phyloP scores from a whole-genome alignment of 495 filamentous ascomycete species.

The Bacidia gigantensis region DNA sequence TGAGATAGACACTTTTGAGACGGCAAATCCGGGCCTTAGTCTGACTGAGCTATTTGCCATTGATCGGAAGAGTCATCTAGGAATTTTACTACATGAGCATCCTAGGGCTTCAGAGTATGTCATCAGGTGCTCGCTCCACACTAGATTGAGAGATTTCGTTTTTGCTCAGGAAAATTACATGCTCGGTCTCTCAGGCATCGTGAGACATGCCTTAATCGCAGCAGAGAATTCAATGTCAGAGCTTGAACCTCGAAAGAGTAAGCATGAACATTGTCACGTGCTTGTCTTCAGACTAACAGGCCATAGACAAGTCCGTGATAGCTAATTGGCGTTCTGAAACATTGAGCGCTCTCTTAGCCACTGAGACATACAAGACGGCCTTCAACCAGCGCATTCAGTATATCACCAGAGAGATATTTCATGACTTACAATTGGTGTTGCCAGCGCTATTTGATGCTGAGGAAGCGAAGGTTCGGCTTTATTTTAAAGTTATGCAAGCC shows the following conservation, averaged over 20 bases:
- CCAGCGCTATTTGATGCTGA: not conserved
- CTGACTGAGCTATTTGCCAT: not conserved
- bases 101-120: constrained; percentile 5
- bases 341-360: constrained; percentile 3
- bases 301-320: constrained; percentile 5
- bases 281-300: not conserved
- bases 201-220: not conserved
- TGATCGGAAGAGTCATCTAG: not conserved
- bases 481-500: not conserved
- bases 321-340: constrained; percentile 15
- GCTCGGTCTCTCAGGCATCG: not conserved
- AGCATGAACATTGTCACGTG: not conserved
- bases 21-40: not conserved
- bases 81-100: not conserved
- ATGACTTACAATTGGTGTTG: not conserved
- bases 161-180: not conserved
- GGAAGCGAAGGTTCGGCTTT: not conserved
- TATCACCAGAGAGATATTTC: not conserved
- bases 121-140: not conserved
- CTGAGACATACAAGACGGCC: not conserved
- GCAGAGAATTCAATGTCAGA: constrained; percentile 7
- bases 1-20: not conserved
- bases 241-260: constrained; percentile 11
- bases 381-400: not conserved
- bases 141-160: not conserved